phyloP scores from a whole-genome alignment of 2,329 filamentous ascomycete species.

The Verticillium zaregamsianum region DNA sequence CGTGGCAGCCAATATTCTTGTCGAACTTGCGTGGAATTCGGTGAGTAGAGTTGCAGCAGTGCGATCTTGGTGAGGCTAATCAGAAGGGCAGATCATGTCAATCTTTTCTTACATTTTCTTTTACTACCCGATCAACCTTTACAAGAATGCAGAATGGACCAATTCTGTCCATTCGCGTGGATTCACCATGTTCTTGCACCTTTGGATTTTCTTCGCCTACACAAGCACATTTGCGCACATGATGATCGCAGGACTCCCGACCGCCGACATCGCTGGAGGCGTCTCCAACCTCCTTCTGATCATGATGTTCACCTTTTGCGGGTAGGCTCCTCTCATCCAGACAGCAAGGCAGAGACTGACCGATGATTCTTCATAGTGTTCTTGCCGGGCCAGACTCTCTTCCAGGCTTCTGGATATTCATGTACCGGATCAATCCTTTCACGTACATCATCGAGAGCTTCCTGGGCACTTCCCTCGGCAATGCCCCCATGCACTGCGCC shows the following conservation, averaged over 20 bases:
- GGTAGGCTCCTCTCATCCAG: background rate
- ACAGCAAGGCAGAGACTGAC: background rate
- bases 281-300: conserved; percentile 61
- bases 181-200: conserved; percentile 58
- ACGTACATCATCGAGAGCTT: conserved; percentile 69
- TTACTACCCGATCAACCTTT: conserved; percentile 65
- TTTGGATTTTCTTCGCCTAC: conserved; percentile 61
- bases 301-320: conserved; percentile 59
- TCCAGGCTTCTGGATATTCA: conserved; percentile 65
- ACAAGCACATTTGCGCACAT: conserved; percentile 63
- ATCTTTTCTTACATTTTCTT: conserved; percentile 61
- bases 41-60: conserved; percentile 34
- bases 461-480: conserved; percentile 59
- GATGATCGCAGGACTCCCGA: conserved; percentile 58
- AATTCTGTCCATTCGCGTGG: conserved; percentile 43
- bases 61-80: background rate
- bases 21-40: conserved; percentile 66
- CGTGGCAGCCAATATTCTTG: conserved; percentile 54
- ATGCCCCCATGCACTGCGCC: conserved; percentile 56
- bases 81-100: conserved; percentile 32
- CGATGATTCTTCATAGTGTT: conserved; percentile 23
- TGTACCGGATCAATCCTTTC: conserved; percentile 50
- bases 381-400: conserved; percentile 8
- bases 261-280: conserved; percentile 60
- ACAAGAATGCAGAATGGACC: conserved; percentile 51